These are phyloP conservation scores for Spathaspora girioi DNA, from an alignment of 805 yeast species.

Conservation along the genomic window DNA sequence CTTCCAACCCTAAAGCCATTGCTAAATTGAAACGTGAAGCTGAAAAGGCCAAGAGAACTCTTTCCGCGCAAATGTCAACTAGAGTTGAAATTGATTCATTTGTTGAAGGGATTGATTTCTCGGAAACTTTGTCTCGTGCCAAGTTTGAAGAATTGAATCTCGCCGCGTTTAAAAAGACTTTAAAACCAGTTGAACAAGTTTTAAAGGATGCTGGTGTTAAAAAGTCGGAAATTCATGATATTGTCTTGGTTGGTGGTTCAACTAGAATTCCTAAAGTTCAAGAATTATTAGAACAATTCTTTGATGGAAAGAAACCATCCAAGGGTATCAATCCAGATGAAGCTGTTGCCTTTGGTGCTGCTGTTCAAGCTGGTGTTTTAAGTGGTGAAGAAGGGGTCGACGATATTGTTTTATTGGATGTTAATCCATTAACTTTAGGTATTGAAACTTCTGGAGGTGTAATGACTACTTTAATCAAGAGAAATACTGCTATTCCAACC, in stretches of 20 bases:
- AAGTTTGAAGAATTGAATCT: constrained; percentile 47
- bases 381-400: constrained; percentile 96
- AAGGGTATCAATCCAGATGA: constrained; percentile 49
- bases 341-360: constrained; percentile 67
- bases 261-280: constrained; percentile 50
- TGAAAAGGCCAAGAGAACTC: constrained; percentile 48
- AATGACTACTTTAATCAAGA: constrained; percentile 97
- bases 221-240: constrained; percentile 44
- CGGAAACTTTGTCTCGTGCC: constrained; percentile 45
- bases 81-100: constrained; percentile 45
- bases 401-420: constrained; percentile 93
- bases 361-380: constrained; percentile 98
- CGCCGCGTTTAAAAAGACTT: constrained; percentile 42
- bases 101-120: constrained; percentile 47
- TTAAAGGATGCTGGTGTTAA: constrained; percentile 43
- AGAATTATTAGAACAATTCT: constrained; percentile 43
- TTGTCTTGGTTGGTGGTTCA: constrained; percentile 48
- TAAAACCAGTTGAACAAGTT: constrained; percentile 46
- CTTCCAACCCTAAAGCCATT: constrained; percentile 39
- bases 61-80: constrained; percentile 42
- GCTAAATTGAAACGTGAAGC: constrained; percentile 47
- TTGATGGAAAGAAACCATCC: constrained; percentile 55
- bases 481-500: constrained; percentile 99
- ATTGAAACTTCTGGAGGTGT: constrained; percentile 99
- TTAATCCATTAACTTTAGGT: constrained; percentile 97